A percentile compares a stretch with the other conserved stretches of the same genome.
phyloP scores from a whole-genome alignment of 371 early-diverging fungal species.

The Nematocida sp. region DNA sequence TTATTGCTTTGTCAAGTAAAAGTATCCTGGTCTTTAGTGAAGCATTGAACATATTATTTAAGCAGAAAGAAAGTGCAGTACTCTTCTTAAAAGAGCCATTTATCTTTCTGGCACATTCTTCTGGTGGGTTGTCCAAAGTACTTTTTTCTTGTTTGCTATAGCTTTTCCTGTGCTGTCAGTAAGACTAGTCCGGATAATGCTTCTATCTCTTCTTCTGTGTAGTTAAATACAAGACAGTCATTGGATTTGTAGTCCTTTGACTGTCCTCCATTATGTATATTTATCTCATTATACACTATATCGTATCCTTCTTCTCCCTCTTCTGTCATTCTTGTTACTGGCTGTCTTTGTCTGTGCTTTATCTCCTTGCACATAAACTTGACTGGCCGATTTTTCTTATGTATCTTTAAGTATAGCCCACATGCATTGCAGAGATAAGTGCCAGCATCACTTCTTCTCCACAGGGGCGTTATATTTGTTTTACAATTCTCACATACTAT shows the following conservation, averaged over 20 bases:
- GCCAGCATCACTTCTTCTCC: constrained; percentile 58
- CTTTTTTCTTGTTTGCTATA: background rate
- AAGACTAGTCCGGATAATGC: constrained; percentile 49
- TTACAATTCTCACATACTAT: constrained; percentile 57
- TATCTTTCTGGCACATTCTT: constrained; percentile 5
- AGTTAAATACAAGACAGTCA: constrained; percentile 49
- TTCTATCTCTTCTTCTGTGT: constrained; percentile 51
- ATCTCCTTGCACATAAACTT: constrained; percentile 52
- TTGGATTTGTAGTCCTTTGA: constrained; percentile 10
- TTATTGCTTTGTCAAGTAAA: constrained; percentile 29
- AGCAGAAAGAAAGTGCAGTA: background rate
- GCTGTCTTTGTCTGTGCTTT: constrained; percentile 47
- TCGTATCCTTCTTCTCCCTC: constrained; percentile 41
- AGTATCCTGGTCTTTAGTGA: constrained; percentile 15
- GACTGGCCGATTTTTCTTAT: constrained; percentile 56
- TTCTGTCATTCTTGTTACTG: background rate
- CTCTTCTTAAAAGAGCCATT: background rate
- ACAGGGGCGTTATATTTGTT: constrained; percentile 60
- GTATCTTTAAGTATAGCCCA: constrained; percentile 63
- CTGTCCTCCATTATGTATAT: constrained; percentile 1
- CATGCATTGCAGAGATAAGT: constrained; percentile 63
- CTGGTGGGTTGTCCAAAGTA: constrained; percentile 14
- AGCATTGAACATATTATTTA: constrained; percentile 4
- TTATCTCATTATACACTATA: constrained; percentile 46
- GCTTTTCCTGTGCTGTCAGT: background rate